These are phyloP conservation scores for Mariannaea elegans DNA, from an alignment of 2,329 filamentous ascomycete species.

Conservation along the genomic window DNA sequence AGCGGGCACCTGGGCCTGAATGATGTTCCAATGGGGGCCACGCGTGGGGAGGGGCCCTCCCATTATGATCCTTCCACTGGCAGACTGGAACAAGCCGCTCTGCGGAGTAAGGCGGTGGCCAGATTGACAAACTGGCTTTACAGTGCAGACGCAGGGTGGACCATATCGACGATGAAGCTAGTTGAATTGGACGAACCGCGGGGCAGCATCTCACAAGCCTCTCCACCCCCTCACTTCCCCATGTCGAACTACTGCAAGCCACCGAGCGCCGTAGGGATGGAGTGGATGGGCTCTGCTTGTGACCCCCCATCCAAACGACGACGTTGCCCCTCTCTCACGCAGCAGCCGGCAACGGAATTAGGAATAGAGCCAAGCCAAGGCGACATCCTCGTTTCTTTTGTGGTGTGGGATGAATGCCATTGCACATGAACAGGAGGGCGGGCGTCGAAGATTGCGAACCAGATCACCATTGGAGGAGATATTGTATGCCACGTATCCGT, in stretches of 20 bases:
- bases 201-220: conserved; percentile 14
- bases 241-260: conserved; percentile 40
- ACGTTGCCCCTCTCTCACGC: conserved; percentile 8
- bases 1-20: not conserved
- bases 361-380: not conserved
- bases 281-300: not conserved
- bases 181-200: conserved; percentile 13
- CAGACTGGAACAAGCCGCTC: conserved; percentile 4
- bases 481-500: not conserved
- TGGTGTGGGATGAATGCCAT: not conserved
- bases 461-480: not conserved
- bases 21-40: not conserved
- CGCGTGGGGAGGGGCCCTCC: not conserved
- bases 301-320: not conserved
- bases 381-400: not conserved
- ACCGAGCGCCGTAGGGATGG: conserved; percentile 29
- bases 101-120: too few species aligned
- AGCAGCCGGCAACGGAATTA: not conserved
- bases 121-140: not conserved
- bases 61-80: not conserved
- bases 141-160: not conserved
- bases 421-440: conserved; percentile 6
- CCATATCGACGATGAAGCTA: not conserved
- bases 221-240: conserved; percentile 40
- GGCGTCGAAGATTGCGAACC: not conserved